Percentiles rank a stretch among this genome's conserved stretches.
Conservation (phyloP, 768 basidiomycete genomes). For the Boletus sp. region DNA sequence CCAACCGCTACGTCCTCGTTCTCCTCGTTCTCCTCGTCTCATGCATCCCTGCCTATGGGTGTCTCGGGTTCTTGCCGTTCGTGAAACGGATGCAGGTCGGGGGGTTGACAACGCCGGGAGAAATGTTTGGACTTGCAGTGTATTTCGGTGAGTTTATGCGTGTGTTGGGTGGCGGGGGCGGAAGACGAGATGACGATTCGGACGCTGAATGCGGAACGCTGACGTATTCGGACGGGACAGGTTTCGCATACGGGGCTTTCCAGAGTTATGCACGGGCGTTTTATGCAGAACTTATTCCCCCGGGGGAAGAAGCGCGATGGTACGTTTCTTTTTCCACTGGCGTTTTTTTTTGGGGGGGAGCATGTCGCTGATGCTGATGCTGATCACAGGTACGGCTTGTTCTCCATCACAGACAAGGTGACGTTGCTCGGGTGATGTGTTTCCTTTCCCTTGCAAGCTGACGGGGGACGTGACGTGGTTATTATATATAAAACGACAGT, state of each 20-base stretch:
- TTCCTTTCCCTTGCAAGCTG: neutral
- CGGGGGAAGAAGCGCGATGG: constrained; percentile 88
- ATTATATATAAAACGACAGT: constrained; percentile 40
- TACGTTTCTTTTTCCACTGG: constrained; percentile 29
- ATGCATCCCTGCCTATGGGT: constrained; percentile 75
- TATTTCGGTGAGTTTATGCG: constrained; percentile 62
- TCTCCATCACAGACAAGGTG: constrained; percentile 89
- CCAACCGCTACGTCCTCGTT: constrained; percentile 65
- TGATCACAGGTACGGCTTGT: constrained; percentile 58
- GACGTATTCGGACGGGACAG: constrained; percentile 27
- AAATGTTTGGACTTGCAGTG: constrained; percentile 82
- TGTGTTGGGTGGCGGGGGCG: neutral
- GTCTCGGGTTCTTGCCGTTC: constrained; percentile 67
- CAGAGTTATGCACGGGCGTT: constrained; percentile 86
- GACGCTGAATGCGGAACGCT: neutral
- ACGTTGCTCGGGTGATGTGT: neutral
- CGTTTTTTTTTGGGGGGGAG: neutral
- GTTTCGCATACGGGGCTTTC: constrained; percentile 82
- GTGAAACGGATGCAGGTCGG: constrained; percentile 54
- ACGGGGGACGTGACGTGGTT: neutral
- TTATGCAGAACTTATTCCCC: constrained; percentile 84
- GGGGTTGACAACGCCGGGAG: constrained; percentile 70
- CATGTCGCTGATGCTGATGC: neutral
- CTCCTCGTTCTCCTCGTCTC: constrained; percentile 64
- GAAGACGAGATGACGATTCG: neutral